Conservation (phyloP, 305 asterid genomes). For the Salvia sclarea region DNA sequence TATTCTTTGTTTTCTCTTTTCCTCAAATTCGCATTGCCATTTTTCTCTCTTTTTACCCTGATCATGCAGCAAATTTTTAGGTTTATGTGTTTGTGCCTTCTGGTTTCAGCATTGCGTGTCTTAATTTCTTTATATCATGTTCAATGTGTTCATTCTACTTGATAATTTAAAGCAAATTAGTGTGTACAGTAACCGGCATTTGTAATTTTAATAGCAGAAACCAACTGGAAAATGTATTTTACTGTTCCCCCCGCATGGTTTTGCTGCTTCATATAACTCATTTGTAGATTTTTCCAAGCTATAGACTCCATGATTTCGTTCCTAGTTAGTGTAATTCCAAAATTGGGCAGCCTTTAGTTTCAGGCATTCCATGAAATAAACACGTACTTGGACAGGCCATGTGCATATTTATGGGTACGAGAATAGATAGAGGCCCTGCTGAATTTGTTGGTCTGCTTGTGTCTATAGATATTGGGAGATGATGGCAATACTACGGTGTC, state of each 20-base stretch:
- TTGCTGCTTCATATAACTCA: neutral
- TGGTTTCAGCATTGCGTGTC: constrained; percentile 10
- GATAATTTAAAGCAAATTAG: neutral
- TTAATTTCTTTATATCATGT: neutral
- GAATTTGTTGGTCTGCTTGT: constrained; percentile 26
- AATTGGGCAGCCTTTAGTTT: neutral
- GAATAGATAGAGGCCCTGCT: constrained; percentile 11
- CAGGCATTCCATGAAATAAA: neutral
- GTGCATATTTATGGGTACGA: neutral
- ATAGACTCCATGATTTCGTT: neutral
- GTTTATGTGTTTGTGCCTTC: neutral
- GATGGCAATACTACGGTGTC: constrained; percentile 49
- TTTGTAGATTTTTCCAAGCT: constrained; percentile 3
- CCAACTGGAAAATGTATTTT: neutral
- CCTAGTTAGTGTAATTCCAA: neutral
- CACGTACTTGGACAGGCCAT: neutral
- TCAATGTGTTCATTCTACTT: constrained; percentile 6
- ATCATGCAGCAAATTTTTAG: neutral
- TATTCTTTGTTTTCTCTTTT: neutral
- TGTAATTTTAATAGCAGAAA: neutral
- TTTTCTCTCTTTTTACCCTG: neutral
- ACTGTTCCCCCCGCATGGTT: neutral
- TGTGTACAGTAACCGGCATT: neutral
- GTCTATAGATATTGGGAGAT: constrained; percentile 55
- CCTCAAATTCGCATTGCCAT: neutral